Evolutionary conservation across 352 stramenopile species (phyloP).

Genomic region (Phytopythium delawarense): DNA sequence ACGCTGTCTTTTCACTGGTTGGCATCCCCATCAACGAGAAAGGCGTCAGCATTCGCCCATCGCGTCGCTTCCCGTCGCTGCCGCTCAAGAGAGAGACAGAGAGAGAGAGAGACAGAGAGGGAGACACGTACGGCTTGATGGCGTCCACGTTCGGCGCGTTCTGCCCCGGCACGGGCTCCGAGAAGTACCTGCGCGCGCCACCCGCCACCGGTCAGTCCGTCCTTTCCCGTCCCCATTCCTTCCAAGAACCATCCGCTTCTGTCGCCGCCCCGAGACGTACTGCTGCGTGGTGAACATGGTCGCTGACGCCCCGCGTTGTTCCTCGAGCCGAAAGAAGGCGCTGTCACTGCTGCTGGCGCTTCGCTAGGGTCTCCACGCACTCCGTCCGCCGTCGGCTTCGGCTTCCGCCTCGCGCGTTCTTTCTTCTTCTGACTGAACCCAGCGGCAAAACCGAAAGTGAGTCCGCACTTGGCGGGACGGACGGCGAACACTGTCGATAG

Average conservation of each 20-base stretch:
- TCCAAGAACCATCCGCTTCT: not conserved
- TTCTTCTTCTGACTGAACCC: not conserved
- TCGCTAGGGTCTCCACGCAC: not conserved
- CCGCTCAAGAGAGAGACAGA: not conserved
- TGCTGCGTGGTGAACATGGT: slow-evolving; percentile 33
- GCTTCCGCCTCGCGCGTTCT: not conserved
- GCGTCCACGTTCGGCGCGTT: slow-evolving; percentile 46
- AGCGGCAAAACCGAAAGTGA: not conserved
- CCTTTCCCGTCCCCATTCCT: not conserved
- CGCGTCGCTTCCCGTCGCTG: not conserved
- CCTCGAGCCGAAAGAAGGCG: not conserved
- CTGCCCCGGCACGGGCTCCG: slow-evolving; percentile 21
- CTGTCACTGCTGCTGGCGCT: not conserved
- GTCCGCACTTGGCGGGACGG: not conserved
- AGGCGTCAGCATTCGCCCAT: not conserved
- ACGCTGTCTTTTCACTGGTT: slow-evolving; percentile 1
- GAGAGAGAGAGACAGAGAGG: not conserved
- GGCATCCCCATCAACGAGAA: not conserved
- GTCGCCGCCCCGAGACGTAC: not conserved
- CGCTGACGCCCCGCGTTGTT: not conserved
- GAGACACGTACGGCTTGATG: slow-evolving; percentile 58
- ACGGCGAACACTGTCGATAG: too few relatives aligned
- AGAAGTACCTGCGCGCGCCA: slow-evolving; percentile 25
- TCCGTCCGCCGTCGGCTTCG: not conserved
- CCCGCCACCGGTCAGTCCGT: not conserved